Conservation (phyloP, 768 basidiomycete species). For the Kwoniella newhampshirensis region DNA sequence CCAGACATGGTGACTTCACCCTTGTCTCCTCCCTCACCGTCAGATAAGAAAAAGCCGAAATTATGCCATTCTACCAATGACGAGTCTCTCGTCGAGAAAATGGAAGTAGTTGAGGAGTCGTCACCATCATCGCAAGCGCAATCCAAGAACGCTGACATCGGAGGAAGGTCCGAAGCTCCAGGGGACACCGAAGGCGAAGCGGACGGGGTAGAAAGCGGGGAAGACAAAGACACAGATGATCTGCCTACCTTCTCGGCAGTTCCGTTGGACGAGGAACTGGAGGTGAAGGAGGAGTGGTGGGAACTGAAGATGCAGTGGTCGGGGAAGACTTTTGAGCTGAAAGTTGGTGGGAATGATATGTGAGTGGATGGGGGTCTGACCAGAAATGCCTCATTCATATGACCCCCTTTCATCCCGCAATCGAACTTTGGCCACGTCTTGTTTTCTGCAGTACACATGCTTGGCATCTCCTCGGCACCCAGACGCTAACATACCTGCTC, state of each 20-base stretch:
- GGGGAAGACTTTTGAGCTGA: conserved; percentile 65
- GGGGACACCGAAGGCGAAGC: neutral
- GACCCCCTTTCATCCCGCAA: too few relatives aligned
- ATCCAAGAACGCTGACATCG: neutral
- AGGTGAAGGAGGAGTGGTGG: conserved; percentile 38
- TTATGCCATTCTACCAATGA: conserved; percentile 15
- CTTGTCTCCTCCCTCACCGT: too few relatives aligned
- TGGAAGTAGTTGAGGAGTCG: too few relatives aligned
- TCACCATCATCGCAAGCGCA: too few relatives aligned
- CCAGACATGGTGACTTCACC: conserved; percentile 28
- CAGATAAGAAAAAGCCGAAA: conserved; percentile 28
- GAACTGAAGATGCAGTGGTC: conserved; percentile 68
- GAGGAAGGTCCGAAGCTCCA: neutral
- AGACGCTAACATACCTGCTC: too few relatives aligned
- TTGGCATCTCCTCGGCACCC: neutral
- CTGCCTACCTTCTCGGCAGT: conserved; percentile 11
- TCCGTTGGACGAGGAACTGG: conserved; percentile 13
- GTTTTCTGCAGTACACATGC: too few relatives aligned
- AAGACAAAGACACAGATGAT: neutral
- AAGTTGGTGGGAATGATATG: conserved; percentile 72
- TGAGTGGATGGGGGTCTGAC: too few relatives aligned
- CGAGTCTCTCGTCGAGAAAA: too few relatives aligned
- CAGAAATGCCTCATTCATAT: too few relatives aligned
- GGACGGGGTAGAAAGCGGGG: neutral
- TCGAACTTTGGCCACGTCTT: too few relatives aligned